A percentile compares a stretch with the other conserved stretches of the same genome.
These are phyloP conservation scores for Scleroderma bovista DNA, from an alignment of 768 basidiomycete species.

Conservation along the genomic window DNA sequence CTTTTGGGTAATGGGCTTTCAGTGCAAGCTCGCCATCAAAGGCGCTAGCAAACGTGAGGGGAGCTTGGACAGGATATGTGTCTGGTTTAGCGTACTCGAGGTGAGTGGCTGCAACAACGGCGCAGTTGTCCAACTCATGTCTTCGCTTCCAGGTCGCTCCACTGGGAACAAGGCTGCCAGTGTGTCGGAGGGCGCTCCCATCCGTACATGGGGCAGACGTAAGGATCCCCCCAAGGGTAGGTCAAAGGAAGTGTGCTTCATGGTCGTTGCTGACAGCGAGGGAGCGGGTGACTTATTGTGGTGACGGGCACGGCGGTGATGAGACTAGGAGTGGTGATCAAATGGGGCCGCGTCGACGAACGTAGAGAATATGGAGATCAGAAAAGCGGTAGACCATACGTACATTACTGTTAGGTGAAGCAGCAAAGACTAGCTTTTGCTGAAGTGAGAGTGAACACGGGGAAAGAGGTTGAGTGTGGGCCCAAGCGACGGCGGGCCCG, in stretches of 20 bases:
- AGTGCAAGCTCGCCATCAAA: slow-evolving; percentile 50
- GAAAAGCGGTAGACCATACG: not conserved
- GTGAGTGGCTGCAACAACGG: slow-evolving; percentile 32
- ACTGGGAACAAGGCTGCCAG: slow-evolving; percentile 41
- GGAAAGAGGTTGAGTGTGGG: no score
- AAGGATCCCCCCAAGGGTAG: not conserved
- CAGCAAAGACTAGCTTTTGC: not conserved
- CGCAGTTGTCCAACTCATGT: slow-evolving; percentile 44
- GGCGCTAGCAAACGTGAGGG: slow-evolving; percentile 36
- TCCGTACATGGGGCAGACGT: not conserved
- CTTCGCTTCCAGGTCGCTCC: slow-evolving; percentile 7
- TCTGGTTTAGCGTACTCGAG: slow-evolving; percentile 42
- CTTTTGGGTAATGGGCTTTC: slow-evolving; percentile 50
- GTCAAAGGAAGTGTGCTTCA: not conserved
- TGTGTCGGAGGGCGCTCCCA: slow-evolving; percentile 1
- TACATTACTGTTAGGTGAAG: not conserved
- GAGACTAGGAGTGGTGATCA: not conserved
- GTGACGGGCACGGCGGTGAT: not conserved
- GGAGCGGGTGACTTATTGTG: not conserved
- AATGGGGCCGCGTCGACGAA: not conserved
- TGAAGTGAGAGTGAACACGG: not conserved
- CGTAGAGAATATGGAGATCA: not conserved
- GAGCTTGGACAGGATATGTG: slow-evolving; percentile 32
- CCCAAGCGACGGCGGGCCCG: no score
- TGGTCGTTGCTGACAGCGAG: not conserved